phyloP scores from a whole-genome alignment of 345 rosid genomes.

The Brassica carinata region DNA sequence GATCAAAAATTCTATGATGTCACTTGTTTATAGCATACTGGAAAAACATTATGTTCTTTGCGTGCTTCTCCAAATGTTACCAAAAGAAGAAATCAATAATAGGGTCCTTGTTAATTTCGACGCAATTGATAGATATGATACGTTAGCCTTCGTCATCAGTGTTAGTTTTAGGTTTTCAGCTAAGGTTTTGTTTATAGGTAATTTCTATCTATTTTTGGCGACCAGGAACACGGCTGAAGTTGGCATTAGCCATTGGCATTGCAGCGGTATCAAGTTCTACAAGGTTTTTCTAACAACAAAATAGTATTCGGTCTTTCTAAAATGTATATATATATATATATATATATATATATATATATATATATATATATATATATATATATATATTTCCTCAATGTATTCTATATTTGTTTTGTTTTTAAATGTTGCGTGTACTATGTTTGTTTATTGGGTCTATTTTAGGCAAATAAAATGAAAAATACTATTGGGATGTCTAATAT shows the following conservation, averaged over 20 bases:
- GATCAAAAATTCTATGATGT: constrained; percentile 12
- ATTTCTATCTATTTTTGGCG: neutral
- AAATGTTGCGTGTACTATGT: neutral
- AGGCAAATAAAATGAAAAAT: constrained; percentile 13
- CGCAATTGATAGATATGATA: constrained; percentile 23
- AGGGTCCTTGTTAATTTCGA: constrained; percentile 28
- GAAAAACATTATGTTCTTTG: constrained; percentile 24
- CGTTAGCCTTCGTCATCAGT: constrained; percentile 22
- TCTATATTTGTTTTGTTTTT: neutral
- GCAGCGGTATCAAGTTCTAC: constrained; percentile 3
- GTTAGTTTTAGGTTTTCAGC: constrained; percentile 14
- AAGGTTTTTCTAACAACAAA: neutral
- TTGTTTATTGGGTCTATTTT: constrained; percentile 13
- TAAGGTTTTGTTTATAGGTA: neutral
- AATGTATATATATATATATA: too few species aligned
- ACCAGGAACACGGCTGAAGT: neutral
- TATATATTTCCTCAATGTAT: neutral
- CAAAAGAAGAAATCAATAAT: constrained; percentile 35
- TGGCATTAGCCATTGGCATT: neutral
- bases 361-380: too few species aligned
- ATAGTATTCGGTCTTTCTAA: neutral
- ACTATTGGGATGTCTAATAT: constrained; percentile 14
- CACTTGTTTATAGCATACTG: constrained; percentile 20
- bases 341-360: too few species aligned
- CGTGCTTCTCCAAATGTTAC: constrained; percentile 38